Base-by-base conservation (phyloP, 169 alveolate genomes). In the Theileria luwenshuni region DNA sequence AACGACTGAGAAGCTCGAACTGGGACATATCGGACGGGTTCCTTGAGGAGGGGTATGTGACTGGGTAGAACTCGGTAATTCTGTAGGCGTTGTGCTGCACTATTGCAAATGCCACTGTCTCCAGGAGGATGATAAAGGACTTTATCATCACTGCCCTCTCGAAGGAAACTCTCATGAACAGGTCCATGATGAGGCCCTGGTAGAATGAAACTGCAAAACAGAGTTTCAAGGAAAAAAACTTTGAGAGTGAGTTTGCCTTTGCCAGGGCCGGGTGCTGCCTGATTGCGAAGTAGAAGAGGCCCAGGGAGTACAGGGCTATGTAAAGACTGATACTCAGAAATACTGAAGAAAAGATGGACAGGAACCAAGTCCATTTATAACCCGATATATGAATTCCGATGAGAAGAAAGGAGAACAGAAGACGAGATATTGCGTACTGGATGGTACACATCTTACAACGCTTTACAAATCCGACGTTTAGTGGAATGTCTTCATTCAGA, bases 391-490 rank as follows among this genome's bases (percentile, higher is more conserved):
- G 63, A 15, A 69, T 51, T 12, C 68, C 54, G 48, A 81, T 56
- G 27, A 77, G 59, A 0, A 81, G 61, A 6, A 81, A 38, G 15
- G 89, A 68, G 21, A 74, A 49, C 7, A 68, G n/a, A 17, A 74
- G 76, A 12, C 89, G 56, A 47, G 69, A 49, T 30, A 81, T 69
- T 12, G 84, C 89, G 65, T 81, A 81, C 65, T 81, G 89, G 59
- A 81, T 72, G 27, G 85, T 74, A 28, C 83, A 68, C 89, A 73
- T 81, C 33, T 75, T 54, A 38, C 85, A 81, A 17, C 74, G 49
- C 75, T 81, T 81, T 21, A 81, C 84, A 51, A 81, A 81, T 2
- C 89, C 89, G 33, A 68, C 89, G 61, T 81, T 81, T 25, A 81
- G 81, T 12, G 89, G 89, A 21, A 81, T 81, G 61, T 81, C 89